Conservation (phyloP, 1,284 basidiomycete genomes). For the Peniophora sp. region DNA sequence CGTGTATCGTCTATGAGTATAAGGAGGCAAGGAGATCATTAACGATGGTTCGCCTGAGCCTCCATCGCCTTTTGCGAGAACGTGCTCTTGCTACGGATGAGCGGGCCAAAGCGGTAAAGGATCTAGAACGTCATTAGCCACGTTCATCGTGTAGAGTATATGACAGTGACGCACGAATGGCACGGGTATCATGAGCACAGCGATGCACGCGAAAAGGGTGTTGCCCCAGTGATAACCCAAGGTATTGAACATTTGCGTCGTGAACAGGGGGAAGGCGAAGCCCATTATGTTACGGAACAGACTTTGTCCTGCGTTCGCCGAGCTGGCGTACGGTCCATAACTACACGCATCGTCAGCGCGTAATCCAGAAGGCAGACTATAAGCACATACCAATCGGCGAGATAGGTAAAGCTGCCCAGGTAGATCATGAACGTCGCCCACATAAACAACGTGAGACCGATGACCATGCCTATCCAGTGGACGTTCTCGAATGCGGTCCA, state of each 20-base stretch:
- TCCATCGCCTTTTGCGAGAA: constrained; percentile 34
- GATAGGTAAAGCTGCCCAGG: constrained; percentile 59
- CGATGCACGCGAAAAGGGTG: constrained; percentile 59
- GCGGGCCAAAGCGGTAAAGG: constrained; percentile 54
- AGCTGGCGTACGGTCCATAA: constrained; percentile 70
- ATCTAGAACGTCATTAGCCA: constrained; percentile 26
- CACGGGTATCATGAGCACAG: constrained; percentile 53
- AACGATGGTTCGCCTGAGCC: constrained; percentile 1
- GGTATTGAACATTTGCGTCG: constrained; percentile 48
- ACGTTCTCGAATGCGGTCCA: constrained; percentile 48
- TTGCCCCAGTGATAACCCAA: constrained; percentile 67
- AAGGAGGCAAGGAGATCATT: too few species aligned
- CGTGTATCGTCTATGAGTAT: too few species aligned
- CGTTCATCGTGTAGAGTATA: neutral
- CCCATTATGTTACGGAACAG: constrained; percentile 56
- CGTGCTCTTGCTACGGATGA: constrained; percentile 53
- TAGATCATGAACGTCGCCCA: constrained; percentile 56
- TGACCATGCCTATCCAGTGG: constrained; percentile 49
- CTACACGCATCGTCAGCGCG: constrained; percentile 20
- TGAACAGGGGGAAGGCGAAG: constrained; percentile 59
- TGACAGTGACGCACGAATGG: constrained; percentile 43
- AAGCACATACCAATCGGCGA: constrained; percentile 57
- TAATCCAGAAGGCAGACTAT: neutral
- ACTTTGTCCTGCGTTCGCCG: constrained; percentile 72
- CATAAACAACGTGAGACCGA: constrained; percentile 42